phyloP scores from a whole-genome alignment of 805 yeast species.

The Sugiyamaella smithiae region DNA sequence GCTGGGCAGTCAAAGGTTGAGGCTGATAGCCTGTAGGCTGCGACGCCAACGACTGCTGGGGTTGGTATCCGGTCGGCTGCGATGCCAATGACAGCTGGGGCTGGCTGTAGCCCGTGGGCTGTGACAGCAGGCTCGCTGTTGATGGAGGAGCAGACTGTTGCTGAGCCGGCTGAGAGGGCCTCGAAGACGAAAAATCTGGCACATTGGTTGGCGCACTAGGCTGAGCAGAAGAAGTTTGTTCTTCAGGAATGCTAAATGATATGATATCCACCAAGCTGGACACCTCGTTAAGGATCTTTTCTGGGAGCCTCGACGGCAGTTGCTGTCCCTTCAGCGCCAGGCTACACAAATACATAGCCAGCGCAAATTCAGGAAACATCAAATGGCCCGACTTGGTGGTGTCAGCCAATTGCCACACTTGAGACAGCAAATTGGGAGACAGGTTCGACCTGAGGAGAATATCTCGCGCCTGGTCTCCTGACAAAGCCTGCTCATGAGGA shows the following conservation, averaged over 20 bases:
- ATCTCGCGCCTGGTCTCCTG: conserved; percentile 65
- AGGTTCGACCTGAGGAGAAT: conserved; percentile 78
- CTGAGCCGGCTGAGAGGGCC: conserved; percentile 7
- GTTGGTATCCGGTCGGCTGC: conserved; percentile 41
- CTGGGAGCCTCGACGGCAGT: conserved; percentile 70
- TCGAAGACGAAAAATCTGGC: conserved; percentile 23
- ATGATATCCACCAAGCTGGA: conserved; percentile 87
- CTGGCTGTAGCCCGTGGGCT: conserved; percentile 18
- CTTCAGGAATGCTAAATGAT: conserved; percentile 70
- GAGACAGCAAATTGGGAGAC: conserved; percentile 70
- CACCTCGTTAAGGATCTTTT: conserved; percentile 75
- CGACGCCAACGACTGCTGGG: conserved; percentile 26
- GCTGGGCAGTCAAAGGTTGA: conserved; percentile 26
- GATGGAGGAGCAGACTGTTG: background rate
- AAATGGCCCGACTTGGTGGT: conserved; percentile 80
- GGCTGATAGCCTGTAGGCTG: conserved; percentile 39
- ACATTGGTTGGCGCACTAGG: conserved; percentile 25
- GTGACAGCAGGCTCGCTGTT: conserved; percentile 8
- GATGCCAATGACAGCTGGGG: conserved; percentile 34
- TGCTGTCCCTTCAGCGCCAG: conserved; percentile 72
- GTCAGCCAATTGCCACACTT: conserved; percentile 90
- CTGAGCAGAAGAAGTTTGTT: conserved; percentile 17
- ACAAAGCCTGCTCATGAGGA: conserved; percentile 56
- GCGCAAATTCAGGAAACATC: conserved; percentile 90
- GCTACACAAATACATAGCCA: conserved; percentile 85